Conservation (phyloP, 352 stramenopile genomes). For the Globisporangium polare region DNA sequence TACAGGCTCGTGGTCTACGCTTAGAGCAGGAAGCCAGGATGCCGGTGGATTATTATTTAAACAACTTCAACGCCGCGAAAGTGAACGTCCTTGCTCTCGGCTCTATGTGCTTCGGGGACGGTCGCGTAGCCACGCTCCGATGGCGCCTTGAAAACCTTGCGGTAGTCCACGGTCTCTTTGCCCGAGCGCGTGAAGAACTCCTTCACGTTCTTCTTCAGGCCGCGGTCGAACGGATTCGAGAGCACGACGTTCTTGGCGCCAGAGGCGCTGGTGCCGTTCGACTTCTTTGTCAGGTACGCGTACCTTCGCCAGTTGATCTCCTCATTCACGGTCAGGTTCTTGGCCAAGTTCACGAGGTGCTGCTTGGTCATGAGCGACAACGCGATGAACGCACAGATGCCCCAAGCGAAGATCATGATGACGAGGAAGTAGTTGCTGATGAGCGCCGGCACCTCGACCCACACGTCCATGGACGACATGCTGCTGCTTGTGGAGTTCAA, state of each 20-base stretch:
- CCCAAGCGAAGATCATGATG: conserved; percentile 62
- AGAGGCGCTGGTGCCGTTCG: conserved; percentile 3
- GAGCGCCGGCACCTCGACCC: conserved; percentile 52
- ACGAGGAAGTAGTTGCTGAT: conserved; percentile 50
- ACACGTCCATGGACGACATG: conserved; percentile 49
- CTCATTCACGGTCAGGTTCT: conserved; percentile 83
- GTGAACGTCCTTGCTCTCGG: conserved; percentile 14
- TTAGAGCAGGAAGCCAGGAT: background rate
- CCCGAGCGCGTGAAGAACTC: conserved; percentile 50
- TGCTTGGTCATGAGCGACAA: conserved; percentile 61
- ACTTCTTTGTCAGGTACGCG: conserved; percentile 46
- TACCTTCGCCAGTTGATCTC: conserved; percentile 82
- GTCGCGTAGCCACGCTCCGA: conserved; percentile 5
- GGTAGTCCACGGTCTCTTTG: conserved; percentile 34
- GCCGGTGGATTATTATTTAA: conserved; percentile 9
- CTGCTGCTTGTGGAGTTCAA: conserved; percentile 15
- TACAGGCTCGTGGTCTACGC: background rate
- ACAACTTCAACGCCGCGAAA: conserved; percentile 9
- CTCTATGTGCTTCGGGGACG: conserved; percentile 17
- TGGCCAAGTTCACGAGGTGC: conserved; percentile 56
- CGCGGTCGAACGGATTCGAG: conserved; percentile 41
- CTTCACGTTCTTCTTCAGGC: conserved; percentile 32
- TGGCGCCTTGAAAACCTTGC: conserved; percentile 29
- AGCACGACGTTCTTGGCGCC: conserved; percentile 12
- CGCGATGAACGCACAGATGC: conserved; percentile 35